A percentile compares a stretch with the other conserved stretches of the same genome.
Evolutionary conservation across 805 yeast genomes (phyloP).

Genomic region (Kodamaea kakaduensis): DNA sequence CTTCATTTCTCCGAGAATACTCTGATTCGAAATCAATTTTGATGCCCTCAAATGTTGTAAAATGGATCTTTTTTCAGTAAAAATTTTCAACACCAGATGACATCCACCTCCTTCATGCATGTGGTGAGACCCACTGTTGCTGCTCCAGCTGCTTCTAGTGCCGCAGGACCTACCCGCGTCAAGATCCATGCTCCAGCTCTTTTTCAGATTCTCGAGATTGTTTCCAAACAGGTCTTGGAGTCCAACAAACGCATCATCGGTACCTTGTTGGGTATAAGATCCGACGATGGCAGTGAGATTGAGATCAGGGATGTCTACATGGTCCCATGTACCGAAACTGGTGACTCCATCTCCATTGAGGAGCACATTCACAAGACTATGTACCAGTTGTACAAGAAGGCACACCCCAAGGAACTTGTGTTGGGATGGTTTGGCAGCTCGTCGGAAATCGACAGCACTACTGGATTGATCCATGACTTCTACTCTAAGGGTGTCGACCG

Average conservation of each 20-base stretch:
- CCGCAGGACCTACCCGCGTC: constrained; percentile 49
- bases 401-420: constrained; percentile 73
- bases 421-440: constrained; percentile 82
- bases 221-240: constrained; percentile 44
- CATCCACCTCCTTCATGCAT: constrained; percentile 34
- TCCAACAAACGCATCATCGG: constrained; percentile 64
- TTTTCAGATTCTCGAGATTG: constrained; percentile 73
- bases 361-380: constrained; percentile 70
- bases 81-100: constrained; percentile 17
- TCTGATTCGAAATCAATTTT: too few relatives aligned
- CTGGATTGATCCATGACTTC: constrained; percentile 77
- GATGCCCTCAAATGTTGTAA: too few relatives aligned
- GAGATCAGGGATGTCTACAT: constrained; percentile 73
- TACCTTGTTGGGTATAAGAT: constrained; percentile 73
- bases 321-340: constrained; percentile 74
- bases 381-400: constrained; percentile 66
- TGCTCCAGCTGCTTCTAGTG: constrained; percentile 43
- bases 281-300: constrained; percentile 76
- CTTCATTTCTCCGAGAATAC: too few relatives aligned
- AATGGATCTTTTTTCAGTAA: background rate
- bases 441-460: constrained; percentile 59
- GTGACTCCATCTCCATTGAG: constrained; percentile 71
- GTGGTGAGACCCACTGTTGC: constrained; percentile 48
- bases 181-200: constrained; percentile 66
- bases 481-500: constrained; percentile 67